Evolutionary conservation across 1,139 yeast genomes (phyloP), one percentile per base, ranked within the genome.

Genomic region (Blastobotrys persicus): DNA sequence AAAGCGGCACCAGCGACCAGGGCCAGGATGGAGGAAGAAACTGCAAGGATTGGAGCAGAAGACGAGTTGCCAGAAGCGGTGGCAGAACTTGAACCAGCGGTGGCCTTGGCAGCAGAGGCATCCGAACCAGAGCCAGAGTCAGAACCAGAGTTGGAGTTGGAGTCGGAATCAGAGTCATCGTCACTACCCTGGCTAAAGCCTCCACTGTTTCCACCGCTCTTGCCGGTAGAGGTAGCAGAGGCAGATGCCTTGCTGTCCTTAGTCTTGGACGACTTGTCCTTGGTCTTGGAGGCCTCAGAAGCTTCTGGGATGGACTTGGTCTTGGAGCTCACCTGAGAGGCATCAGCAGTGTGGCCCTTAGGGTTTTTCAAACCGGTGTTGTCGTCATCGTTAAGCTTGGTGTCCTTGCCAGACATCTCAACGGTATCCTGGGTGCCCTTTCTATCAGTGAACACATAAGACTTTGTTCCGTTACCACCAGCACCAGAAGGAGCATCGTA

Each of bases 401-500:
- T 78, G 59, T 73, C 72, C 48, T 78, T 79, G 62, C 81, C 78
- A 33, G 89, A 78, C 60, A 88, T 71, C 58, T 72, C 73, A 49
- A 88, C 67, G 57, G 78, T 70, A 11, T 68, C 65, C 40, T 71
- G 70, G 55, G 77, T 81, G 17, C 75, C 77, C 39, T 63, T 62
- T 13, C 77, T 70, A 54, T 68, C 66, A 60, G 78, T 78, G 44
- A 75, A 49, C 40, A 74, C 66, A 69, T 81, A 88, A 0, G 92
- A 78, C 53, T 69, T 68, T 45, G 77, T 64, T 52, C 85, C 84
- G 31, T 73, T 73, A 35, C 56, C 62, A 47, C 62, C 61, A 13
- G 77, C 70, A 44, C 70, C 76, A 14, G 72, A 61, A 14, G 96
- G 96, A 41, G 87, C 77, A 59, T 78, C 89, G 67, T 86, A 85